Conservation (phyloP, 2,329 filamentous ascomycete genomes). For the Cryphonectria naterciae region DNA sequence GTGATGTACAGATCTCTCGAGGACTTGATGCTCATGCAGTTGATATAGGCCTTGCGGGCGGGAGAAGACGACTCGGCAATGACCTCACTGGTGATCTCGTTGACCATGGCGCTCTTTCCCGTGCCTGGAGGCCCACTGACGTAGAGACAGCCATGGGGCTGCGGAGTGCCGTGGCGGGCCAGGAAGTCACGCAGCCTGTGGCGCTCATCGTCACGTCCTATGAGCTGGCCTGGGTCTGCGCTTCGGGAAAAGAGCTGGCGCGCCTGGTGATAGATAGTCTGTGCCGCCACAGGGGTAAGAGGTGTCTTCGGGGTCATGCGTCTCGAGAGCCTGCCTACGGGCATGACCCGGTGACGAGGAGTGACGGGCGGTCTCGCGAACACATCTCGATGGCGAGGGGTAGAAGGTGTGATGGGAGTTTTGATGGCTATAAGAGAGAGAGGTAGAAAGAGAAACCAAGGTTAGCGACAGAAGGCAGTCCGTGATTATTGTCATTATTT, state of each 20-base stretch:
- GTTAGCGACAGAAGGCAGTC: constrained; percentile 28
- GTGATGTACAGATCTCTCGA: constrained; percentile 84
- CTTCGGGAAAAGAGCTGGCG: constrained; percentile 86
- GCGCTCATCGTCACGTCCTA: constrained; percentile 74
- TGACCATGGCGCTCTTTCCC: constrained; percentile 93
- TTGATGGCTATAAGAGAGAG: constrained; percentile 33
- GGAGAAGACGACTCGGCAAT: constrained; percentile 47
- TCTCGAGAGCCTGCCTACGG: constrained; percentile 74
- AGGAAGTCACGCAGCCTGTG: constrained; percentile 73
- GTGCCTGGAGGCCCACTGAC: constrained; percentile 95
- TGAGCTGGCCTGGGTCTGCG: constrained; percentile 71
- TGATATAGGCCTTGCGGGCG: constrained; percentile 79
- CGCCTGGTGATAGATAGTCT: constrained; percentile 84
- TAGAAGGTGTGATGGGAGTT: constrained; percentile 69
- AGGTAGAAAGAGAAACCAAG: neutral
- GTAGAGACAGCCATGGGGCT: constrained; percentile 81
- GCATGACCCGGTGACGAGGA: constrained; percentile 81
- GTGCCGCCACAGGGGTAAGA: constrained; percentile 66
- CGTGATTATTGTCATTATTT: neutral
- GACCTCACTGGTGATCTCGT: constrained; percentile 71
- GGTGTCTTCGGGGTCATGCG: constrained; percentile 80
- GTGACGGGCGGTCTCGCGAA: constrained; percentile 74
- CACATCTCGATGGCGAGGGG: constrained; percentile 79
- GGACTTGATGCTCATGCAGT: constrained; percentile 95
- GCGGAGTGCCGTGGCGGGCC: constrained; percentile 60